Evolutionary conservation across 257 asterid genomes (phyloP).

Genomic region (Nicotiana paniculata): DNA sequence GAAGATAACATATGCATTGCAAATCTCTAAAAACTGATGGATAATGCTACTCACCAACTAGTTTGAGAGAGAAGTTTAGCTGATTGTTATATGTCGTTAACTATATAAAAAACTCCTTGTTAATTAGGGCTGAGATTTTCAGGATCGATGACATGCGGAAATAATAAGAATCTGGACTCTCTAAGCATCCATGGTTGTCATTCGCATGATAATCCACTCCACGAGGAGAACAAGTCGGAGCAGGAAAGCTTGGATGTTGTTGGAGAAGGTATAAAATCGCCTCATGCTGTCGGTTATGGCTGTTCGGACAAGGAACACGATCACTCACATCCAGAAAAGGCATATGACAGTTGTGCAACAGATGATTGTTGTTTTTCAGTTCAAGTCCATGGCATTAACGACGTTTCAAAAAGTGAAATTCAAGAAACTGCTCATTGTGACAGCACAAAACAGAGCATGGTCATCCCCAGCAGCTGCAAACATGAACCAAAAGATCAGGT

Average conservation of each 20-base stretch:
- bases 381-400: neutral
- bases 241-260: constrained; percentile 7
- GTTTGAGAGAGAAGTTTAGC: neutral
- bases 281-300: constrained; percentile 1
- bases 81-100: neutral
- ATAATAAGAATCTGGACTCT: constrained; percentile 11
- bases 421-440: neutral
- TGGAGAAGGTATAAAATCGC: constrained; percentile 7
- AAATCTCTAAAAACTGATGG: neutral
- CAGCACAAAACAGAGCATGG: neutral
- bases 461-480: neutral
- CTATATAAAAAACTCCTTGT: neutral
- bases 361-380: neutral
- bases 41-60: neutral
- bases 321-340: neutral
- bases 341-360: neutral
- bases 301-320: neutral
- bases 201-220: constrained; percentile 1
- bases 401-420: neutral
- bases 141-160: constrained; percentile 8
- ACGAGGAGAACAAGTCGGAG: neutral
- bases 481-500: neutral
- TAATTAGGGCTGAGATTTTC: neutral
- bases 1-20: neutral
- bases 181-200: constrained; percentile 2